Evolutionary conservation across 1,284 basidiomycete species (phyloP).

Genomic region (Fomitopsis pinicola): DNA sequence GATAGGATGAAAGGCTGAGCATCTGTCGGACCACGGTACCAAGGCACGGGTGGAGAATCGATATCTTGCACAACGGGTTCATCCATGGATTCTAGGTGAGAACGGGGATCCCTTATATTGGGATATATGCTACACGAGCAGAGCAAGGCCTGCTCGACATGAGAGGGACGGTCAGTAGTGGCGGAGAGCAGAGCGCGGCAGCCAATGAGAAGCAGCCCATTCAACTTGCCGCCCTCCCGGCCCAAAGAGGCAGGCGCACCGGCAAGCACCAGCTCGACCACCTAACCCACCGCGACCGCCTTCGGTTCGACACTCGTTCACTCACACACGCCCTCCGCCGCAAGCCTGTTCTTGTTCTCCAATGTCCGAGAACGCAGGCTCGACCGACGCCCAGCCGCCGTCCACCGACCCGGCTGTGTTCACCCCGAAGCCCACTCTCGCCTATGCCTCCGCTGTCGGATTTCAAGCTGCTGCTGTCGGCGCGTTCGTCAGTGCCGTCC

Average conservation of each 20-base stretch:
- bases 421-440: conserved; percentile 53
- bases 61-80: neutral
- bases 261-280: conserved; percentile 1
- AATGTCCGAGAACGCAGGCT: conserved; percentile 23
- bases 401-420: conserved; percentile 30
- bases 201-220: neutral
- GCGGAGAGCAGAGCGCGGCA: neutral
- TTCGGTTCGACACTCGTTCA: neutral
- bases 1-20: conserved; percentile 35
- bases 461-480: conserved; percentile 74
- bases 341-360: conserved; percentile 12
- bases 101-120: neutral
- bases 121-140: neutral
- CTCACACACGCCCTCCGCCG: neutral
- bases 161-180: neutral
- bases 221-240: neutral
- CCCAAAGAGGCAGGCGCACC: conserved; percentile 2
- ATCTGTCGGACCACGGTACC: conserved; percentile 34
- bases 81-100: neutral
- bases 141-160: neutral
- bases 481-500: conserved; percentile 74
- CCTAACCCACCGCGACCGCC: neutral
- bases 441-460: conserved; percentile 59
- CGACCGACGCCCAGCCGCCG: conserved; percentile 8
- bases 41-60: conserved; percentile 20